Evolutionary conservation across 2,329 filamentous ascomycete species (phyloP), one percentile per base, ranked within the genome.

Genomic region (Colletotrichum falcatum): DNA sequence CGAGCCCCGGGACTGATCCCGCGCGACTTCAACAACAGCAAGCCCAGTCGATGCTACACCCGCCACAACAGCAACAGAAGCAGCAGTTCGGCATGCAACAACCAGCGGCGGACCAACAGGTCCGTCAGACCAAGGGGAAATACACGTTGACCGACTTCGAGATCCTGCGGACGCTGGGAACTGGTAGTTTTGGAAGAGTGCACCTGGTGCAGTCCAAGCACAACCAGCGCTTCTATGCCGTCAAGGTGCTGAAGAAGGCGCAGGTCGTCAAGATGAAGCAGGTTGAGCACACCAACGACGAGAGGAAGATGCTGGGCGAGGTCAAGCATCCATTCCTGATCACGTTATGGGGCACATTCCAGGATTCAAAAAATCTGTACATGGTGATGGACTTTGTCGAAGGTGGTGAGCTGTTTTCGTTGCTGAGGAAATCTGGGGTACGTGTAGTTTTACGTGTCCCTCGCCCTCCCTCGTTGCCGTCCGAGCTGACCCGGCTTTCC

Each of bases 351-450:
- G 96, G 96, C 69, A 99, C 96, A 12, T 99, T 98, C 81, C 95
- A 98, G 80, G 96, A 99, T 78, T 89, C 91, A 61, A 94, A 91
- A 83, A 98, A 98, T 80, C 85, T 99, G 44, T 99, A 99, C 88
- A 99, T 99, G 96, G 96, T 99, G 77, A 99, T 99, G 96, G 96
- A 99, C 82, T 99, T 99, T 84, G 95, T 99, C 64, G 96, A 99
- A 83, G 96, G 96, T 75, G 96, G 96, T 78, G 96, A 99, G 86
- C 87, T 99, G 65, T 99, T 99, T 81, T 98, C 95, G 75, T 83
- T 99, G 77, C 85, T 99, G 76, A 89, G 96, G 76, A 98, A 99
- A 83, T 98, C 95, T 86, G 91, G 95, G 88, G 89, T 89, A 87
- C 83, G 87, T 83, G 33, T 58, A 23, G 35, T 49, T 51, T 33